A percentile compares a stretch with the other conserved stretches of the same genome.
phyloP scores from a whole-genome alignment of 805 yeast species.

The Wickerhamomyces tratensis region DNA sequence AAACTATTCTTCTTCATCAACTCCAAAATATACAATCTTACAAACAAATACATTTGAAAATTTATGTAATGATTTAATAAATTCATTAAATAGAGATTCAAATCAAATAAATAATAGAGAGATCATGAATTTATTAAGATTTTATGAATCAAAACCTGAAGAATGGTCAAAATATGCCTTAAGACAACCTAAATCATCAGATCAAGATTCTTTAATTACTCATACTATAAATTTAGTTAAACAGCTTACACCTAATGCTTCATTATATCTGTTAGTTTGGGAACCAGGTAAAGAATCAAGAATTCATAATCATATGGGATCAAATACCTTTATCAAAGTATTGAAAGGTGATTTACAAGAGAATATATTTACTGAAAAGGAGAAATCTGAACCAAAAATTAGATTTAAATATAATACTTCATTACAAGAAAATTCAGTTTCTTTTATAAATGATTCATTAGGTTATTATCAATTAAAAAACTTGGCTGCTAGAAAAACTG shows the following conservation, averaged over 20 bases:
- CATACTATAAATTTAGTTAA: conserved; percentile 28
- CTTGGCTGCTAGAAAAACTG: conserved; percentile 19
- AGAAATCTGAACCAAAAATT: conserved; percentile 1
- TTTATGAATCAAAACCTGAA: conserved; percentile 24
- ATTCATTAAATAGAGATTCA: background rate
- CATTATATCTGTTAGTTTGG: conserved; percentile 35
- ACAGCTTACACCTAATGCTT: conserved; percentile 32
- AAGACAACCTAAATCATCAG: conserved; percentile 25
- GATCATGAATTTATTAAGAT: conserved; percentile 6
- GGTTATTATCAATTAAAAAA: conserved; percentile 36
- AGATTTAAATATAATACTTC: conserved; percentile 1
- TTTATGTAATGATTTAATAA: conserved; percentile 3
- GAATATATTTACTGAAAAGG: conserved; percentile 6
- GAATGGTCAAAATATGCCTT: conserved; percentile 35
- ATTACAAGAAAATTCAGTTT: conserved; percentile 25
- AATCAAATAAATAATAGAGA: conserved; percentile 5
- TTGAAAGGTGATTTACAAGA: conserved; percentile 21
- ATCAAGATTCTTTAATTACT: no score
- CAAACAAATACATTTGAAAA: conserved; percentile 1
- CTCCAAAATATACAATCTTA: background rate
- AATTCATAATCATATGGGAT: conserved; percentile 39
- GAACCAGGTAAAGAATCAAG: conserved; percentile 33
- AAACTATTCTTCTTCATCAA: no score
- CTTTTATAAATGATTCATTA: conserved; percentile 35
- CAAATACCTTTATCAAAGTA: conserved; percentile 39